Evolutionary conservation across 2,329 filamentous ascomycete genomes (phyloP), one percentile per base, ranked within the genome.

Genomic region (Cladosporium oxysporum): DNA sequence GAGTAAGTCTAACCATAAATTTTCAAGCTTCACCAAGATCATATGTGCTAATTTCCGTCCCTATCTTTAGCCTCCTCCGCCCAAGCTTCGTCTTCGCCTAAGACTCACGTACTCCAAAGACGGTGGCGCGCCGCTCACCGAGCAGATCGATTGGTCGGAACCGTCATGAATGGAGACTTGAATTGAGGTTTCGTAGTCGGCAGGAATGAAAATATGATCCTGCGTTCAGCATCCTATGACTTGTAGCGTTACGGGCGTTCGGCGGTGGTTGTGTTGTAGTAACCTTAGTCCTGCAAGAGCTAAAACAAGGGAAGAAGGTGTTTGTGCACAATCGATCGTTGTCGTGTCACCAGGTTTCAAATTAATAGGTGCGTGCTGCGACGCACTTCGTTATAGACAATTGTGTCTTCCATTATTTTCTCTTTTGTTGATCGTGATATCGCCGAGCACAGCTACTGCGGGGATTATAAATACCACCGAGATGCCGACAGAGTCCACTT

Each of bases 91-190:
- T 69, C 83, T 99, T 72, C 89, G 95, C 75, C 82, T 99, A 74
- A 93, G 93, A 80, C 87, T 99, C 74, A 88, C 87, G 66, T 98
- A 93, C 77, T 82, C 86, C 37, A 90, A 91, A 77, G 87, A 90
- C 66, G 85, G 87, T 66, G 87, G 83, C 28, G 88, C 88, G 62
- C 85, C 90, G 68, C 84, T 96, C 21, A 90, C 90, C 76, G 95
- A 99, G 75, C 93, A 98, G 80, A 93, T 98, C 66, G 96, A 97
- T 81, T 99, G 95, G 95, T 90, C 91, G 33, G 95, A 99, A 80
- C 89, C 92, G 64, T 71, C 75, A 58, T 80, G 62, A 65, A 57
- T 16, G 61, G 47, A 47, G 58, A n/a, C 12, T 28, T 62, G 44
- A n/a, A n/a, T 41, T 10, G 28, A 31, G 10, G 50, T 52, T 37